phyloP scores from a whole-genome alignment of 768 basidiomycete genomes.

The Lyophyllum decastes region DNA sequence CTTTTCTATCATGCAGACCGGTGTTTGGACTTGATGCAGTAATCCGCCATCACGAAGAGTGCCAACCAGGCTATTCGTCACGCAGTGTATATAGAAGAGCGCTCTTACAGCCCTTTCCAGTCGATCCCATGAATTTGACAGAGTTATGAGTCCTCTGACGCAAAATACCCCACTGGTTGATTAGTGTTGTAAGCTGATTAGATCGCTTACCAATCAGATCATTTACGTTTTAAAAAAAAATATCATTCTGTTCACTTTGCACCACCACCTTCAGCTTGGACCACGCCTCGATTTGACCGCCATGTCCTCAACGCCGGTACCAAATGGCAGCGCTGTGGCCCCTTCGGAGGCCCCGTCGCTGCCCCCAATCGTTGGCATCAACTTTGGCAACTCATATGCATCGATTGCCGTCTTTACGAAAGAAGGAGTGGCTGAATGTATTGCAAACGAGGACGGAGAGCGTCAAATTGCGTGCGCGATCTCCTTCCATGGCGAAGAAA shows the following conservation, averaged over 20 bases:
- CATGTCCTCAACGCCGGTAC: constrained; percentile 20
- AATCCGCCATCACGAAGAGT: no score
- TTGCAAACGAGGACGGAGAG: constrained; percentile 98
- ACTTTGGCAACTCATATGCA: constrained; percentile 94
- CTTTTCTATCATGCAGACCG: no score
- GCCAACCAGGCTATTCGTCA: no score
- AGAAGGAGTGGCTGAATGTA: constrained; percentile 91
- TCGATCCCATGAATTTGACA: no score
- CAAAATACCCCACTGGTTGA: no score
- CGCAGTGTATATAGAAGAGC: no score
- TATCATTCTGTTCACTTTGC: not conserved
- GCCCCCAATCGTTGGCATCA: constrained; percentile 86
- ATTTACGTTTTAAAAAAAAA: not conserved
- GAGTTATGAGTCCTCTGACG: no score
- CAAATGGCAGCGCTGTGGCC: constrained; percentile 55
- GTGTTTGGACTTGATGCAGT: no score
- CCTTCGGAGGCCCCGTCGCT: constrained; percentile 35
- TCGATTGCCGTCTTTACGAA: constrained; percentile 96
- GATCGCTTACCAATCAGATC: no score
- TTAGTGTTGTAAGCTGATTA: no score
- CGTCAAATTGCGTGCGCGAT: constrained; percentile 96
- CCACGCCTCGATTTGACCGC: not conserved
- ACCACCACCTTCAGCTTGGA: not conserved
- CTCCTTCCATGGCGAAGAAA: constrained; percentile 89
- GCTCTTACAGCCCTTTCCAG: no score